These are phyloP conservation scores for Ceratobasidium sp. DNA, from an alignment of 1,284 basidiomycete species.

Conservation along the genomic window DNA sequence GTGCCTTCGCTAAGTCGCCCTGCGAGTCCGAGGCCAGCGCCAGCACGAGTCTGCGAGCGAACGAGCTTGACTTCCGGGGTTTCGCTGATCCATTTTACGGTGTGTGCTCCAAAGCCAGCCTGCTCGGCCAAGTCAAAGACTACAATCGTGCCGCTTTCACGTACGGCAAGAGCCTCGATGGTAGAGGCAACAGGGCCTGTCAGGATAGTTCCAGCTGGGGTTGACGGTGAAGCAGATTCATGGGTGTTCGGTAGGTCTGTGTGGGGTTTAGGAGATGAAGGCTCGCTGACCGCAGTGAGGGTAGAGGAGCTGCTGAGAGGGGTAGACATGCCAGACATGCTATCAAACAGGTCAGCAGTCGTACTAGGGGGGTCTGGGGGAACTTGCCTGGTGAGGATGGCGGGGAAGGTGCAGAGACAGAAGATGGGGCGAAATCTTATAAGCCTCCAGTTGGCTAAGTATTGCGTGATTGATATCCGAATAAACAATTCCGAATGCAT, in stretches of 20 bases:
- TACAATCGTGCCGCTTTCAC: slow-evolving; percentile 74
- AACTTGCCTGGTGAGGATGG: neutral
- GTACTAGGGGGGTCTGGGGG: neutral
- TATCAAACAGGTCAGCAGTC: neutral
- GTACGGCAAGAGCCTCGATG: slow-evolving; percentile 73
- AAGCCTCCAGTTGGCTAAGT: neutral
- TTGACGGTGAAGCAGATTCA: slow-evolving; percentile 19
- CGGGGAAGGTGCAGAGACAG: neutral
- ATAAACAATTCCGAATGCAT: slow-evolving; percentile 11
- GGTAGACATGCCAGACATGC: slow-evolving; percentile 27
- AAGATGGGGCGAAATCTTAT: neutral
- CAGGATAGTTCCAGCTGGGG: neutral
- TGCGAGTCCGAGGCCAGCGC: slow-evolving; percentile 84
- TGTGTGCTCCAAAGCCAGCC: slow-evolving; percentile 76
- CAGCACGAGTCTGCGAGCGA: slow-evolving; percentile 84
- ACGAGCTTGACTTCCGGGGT: slow-evolving; percentile 64
- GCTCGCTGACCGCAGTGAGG: slow-evolving; percentile 27
- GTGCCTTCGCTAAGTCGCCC: slow-evolving; percentile 80
- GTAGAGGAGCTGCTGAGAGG: slow-evolving; percentile 38
- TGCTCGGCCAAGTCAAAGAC: slow-evolving; percentile 84
- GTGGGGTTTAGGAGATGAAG: slow-evolving; percentile 16
- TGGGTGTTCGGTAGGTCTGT: neutral
- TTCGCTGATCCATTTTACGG: slow-evolving; percentile 63
- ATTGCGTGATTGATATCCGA: slow-evolving; percentile 40
- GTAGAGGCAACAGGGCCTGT: slow-evolving; percentile 49